Conservation (phyloP, 1,284 basidiomycete genomes). For the Boletus semigastroideus region DNA sequence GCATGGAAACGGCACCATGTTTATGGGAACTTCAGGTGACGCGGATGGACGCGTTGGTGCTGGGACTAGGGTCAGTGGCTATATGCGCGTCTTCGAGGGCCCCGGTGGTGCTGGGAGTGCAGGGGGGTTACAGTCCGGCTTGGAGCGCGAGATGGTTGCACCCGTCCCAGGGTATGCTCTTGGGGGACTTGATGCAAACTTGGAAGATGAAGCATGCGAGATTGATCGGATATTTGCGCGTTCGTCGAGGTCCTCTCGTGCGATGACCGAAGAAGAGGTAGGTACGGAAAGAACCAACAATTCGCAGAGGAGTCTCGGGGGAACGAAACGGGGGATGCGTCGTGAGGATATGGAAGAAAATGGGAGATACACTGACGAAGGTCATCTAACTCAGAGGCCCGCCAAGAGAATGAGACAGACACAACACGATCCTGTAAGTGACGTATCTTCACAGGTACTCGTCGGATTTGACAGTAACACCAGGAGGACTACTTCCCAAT, state of each 20-base stretch:
- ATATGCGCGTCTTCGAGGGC: conserved; percentile 26
- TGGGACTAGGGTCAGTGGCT: conserved; percentile 14
- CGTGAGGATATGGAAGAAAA: conserved; percentile 14
- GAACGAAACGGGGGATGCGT: conserved; percentile 16
- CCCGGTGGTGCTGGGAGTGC: conserved; percentile 1
- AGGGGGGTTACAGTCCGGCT: not conserved
- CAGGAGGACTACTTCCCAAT: conserved; percentile 26
- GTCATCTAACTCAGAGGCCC: conserved; percentile 3
- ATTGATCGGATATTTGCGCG: conserved; percentile 6
- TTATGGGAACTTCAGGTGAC: conserved; percentile 9
- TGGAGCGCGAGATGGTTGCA: conserved; percentile 14
- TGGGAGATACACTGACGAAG: conserved; percentile 4
- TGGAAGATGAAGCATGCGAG: not conserved
- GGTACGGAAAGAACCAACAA: conserved; percentile 3
- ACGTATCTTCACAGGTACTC: not conserved
- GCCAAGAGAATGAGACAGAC: conserved; percentile 17
- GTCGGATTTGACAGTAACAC: not conserved
- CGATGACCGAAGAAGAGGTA: conserved; percentile 7
- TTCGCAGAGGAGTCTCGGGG: not conserved
- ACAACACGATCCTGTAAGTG: conserved; percentile 21
- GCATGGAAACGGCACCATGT: not conserved
- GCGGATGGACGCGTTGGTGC: not conserved
- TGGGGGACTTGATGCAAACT: not conserved
- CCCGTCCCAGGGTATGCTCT: conserved; percentile 18
- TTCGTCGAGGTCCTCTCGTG: conserved; percentile 10